Evolutionary conservation across 257 asterid genomes (phyloP).

Genomic region (Sherardia arvensis): DNA sequence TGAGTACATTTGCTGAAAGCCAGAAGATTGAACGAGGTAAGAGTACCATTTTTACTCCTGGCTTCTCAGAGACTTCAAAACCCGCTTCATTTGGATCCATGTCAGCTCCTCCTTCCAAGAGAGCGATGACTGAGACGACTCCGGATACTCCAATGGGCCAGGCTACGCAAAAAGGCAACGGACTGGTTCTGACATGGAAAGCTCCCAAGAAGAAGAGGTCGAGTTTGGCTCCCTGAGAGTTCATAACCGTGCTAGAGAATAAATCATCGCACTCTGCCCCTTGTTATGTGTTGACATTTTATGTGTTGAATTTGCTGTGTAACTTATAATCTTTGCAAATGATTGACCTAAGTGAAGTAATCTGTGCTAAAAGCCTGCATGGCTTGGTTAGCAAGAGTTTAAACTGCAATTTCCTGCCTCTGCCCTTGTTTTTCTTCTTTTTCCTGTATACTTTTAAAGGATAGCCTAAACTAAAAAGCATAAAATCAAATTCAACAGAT

Average conservation of each 20-base stretch:
- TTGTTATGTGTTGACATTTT: not conserved
- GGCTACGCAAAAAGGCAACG: slow-evolving; percentile 21
- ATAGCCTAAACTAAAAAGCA: too few relatives aligned
- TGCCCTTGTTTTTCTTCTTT: too few relatives aligned
- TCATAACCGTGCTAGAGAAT: not conserved
- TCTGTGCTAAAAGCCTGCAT: too few relatives aligned
- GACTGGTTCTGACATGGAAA: slow-evolving; percentile 60
- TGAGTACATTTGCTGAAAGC: slow-evolving; percentile 15
- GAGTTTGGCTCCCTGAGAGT: slow-evolving; percentile 39
- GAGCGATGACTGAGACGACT: slow-evolving; percentile 44
- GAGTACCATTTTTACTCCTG: slow-evolving; percentile 32
- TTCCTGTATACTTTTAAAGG: too few relatives aligned
- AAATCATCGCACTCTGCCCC: not conserved
- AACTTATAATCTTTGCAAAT: not conserved
- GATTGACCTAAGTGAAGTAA: too few relatives aligned
- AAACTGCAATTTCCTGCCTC: too few relatives aligned
- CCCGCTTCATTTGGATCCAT: slow-evolving; percentile 31
- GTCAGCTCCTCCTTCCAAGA: slow-evolving; percentile 21
- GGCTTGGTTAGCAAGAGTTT: too few relatives aligned
- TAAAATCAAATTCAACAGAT: too few relatives aligned
- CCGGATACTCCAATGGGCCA: slow-evolving; percentile 35
- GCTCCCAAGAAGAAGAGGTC: slow-evolving; percentile 75
- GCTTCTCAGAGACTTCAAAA: slow-evolving; percentile 44
- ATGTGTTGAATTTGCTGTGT: not conserved
- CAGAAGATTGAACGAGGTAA: slow-evolving; percentile 31